A percentile compares a stretch with the other conserved stretches of the same genome.
Evolutionary conservation across 345 rosid genomes (phyloP).

Genomic region (Mangifera indica): DNA sequence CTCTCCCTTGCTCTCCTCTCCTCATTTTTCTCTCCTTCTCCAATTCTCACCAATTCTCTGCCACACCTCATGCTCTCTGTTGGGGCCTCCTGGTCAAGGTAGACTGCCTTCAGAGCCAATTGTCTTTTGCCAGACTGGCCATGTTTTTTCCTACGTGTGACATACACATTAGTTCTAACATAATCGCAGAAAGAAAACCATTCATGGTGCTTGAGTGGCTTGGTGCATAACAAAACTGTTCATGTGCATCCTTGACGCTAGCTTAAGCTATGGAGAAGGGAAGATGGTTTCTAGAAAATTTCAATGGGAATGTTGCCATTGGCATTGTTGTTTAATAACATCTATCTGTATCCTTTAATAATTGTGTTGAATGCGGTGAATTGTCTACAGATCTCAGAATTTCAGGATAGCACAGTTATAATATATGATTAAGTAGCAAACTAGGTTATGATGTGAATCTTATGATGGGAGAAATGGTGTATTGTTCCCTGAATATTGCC

Average conservation of each 20-base stretch:
- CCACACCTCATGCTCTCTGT: too few relatives aligned
- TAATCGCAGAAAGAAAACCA: slow-evolving; percentile 28
- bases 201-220: slow-evolving; percentile 9
- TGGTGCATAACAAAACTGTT: not conserved
- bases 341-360: not conserved
- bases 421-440: not conserved
- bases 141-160: too few relatives aligned
- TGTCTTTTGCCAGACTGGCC: too few relatives aligned
- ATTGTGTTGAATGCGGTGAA: not conserved
- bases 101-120: too few relatives aligned
- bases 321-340: not conserved
- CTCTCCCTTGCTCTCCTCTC: too few relatives aligned
- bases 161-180: too few relatives aligned
- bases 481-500: not conserved
- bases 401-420: not conserved
- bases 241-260: not conserved
- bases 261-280: not conserved
- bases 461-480: not conserved
- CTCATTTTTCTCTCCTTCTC: too few relatives aligned
- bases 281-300: not conserved
- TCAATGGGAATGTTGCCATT: not conserved
- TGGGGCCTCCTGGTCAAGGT: too few relatives aligned
- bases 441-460: not conserved
- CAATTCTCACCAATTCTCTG: too few relatives aligned
- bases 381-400: not conserved